Conservation (phyloP, 78 protist species). For the Cavenderia fasciculata region DNA sequence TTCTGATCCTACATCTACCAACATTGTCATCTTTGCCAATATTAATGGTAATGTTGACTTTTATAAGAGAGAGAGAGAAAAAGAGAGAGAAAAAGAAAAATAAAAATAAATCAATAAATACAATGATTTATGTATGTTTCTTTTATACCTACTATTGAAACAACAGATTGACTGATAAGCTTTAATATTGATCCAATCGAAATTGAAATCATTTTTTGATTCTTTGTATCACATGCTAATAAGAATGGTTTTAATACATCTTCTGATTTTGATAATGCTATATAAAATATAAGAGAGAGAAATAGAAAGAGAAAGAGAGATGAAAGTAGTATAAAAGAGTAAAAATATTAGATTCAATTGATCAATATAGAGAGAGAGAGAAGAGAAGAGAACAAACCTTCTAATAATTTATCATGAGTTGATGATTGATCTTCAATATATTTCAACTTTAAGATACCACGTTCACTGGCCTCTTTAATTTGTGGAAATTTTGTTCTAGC, state of each 20-base stretch:
- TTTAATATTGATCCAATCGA: conserved; percentile 70
- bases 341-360: not conserved
- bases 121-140: too few species aligned
- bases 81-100: not conserved
- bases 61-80: not conserved
- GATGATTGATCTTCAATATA: conserved; percentile 70
- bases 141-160: conserved; percentile 41
- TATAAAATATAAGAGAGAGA: not conserved
- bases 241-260: conserved; percentile 76
- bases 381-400: not conserved
- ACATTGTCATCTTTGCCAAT: conserved; percentile 41
- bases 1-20: conserved; percentile 69
- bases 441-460: conserved; percentile 62
- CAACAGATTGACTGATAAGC: conserved; percentile 64
- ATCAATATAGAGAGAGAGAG: not conserved
- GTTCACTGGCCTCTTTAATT: conserved; percentile 72
- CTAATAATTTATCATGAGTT: conserved; percentile 21
- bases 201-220: conserved; percentile 67
- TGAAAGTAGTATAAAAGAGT: too few species aligned
- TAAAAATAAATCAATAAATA: not conserved
- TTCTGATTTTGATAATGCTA: conserved; percentile 58
- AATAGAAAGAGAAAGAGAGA: too few species aligned
- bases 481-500: conserved; percentile 45
- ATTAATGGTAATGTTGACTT: conserved; percentile 53
- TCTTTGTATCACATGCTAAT: conserved; percentile 75